Evolutionary conservation across 2,329 filamentous ascomycete genomes (phyloP).

Genomic region (Dactylellina parvicollis): DNA sequence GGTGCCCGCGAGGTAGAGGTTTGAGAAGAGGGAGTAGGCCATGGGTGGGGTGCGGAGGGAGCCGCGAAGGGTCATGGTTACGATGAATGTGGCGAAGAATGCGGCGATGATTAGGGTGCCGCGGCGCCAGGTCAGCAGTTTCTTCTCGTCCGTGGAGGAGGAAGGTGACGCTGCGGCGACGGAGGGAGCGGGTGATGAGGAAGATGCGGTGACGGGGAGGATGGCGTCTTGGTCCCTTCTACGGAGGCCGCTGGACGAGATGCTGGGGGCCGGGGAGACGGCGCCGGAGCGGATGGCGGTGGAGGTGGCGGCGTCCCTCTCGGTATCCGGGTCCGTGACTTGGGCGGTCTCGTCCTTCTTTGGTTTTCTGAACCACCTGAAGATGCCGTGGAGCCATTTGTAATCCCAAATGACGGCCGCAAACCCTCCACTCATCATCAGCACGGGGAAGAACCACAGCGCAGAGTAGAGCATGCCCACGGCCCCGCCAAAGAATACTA

Average conservation of each 20-base stretch:
- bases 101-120: constrained; percentile 33
- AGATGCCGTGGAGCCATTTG: constrained; percentile 64
- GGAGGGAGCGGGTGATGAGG: not conserved
- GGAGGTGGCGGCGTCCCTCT: not conserved
- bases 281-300: not conserved
- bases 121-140: constrained; percentile 13
- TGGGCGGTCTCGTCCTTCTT: constrained; percentile 23
- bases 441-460: constrained; percentile 77
- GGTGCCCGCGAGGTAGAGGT: constrained; percentile 78
- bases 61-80: constrained; percentile 67
- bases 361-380: constrained; percentile 56
- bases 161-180: not conserved
- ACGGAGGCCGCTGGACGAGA: constrained; percentile 61
- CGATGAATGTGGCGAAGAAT: constrained; percentile 67
- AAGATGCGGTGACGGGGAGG: constrained; percentile 60
- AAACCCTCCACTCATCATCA: constrained; percentile 70
- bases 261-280: not conserved
- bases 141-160: constrained; percentile 3
- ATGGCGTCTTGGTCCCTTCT: constrained; percentile 65
- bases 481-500: constrained; percentile 72
- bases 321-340: constrained; percentile 8
- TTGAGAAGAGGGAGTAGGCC: constrained; percentile 72
- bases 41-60: constrained; percentile 62
- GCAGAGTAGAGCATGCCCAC: constrained; percentile 76
- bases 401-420: constrained; percentile 69